These are phyloP conservation scores for Sclerotiophoma versabilis DNA, from an alignment of 2,329 filamentous ascomycete species.

Conservation along the genomic window DNA sequence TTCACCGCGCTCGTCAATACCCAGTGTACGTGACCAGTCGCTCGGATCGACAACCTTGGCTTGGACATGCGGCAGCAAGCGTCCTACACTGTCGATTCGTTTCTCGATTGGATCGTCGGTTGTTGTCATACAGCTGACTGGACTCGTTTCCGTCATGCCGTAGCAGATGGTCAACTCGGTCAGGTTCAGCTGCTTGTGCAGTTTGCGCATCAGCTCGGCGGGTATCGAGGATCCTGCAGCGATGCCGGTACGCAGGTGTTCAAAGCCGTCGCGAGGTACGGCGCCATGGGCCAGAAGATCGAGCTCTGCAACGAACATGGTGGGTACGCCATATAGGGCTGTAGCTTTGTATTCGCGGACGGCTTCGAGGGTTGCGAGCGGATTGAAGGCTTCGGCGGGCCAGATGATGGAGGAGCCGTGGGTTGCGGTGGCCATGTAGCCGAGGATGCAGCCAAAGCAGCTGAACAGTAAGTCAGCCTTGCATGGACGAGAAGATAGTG, in stretches of 20 bases:
- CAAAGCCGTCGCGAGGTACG: slow-evolving; percentile 59
- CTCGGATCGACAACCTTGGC: slow-evolving; percentile 77
- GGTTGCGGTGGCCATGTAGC: slow-evolving; percentile 95
- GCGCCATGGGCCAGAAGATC: slow-evolving; percentile 70
- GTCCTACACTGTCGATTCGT: slow-evolving; percentile 78
- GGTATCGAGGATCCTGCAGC: slow-evolving; percentile 88
- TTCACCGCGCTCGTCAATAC: slow-evolving; percentile 75
- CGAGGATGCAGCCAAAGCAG: slow-evolving; percentile 90
- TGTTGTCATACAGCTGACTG: slow-evolving; percentile 78
- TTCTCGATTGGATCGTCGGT: slow-evolving; percentile 77
- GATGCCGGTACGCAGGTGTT: slow-evolving; percentile 83
- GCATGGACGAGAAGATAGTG: background rate
- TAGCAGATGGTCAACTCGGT: slow-evolving; percentile 91
- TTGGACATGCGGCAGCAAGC: slow-evolving; percentile 80
- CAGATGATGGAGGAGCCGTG: slow-evolving; percentile 84
- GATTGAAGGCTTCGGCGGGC: slow-evolving; percentile 86
- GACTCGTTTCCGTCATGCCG: slow-evolving; percentile 91
- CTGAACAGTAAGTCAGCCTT: slow-evolving; percentile 26
- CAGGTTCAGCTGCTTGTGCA: slow-evolving; percentile 78
- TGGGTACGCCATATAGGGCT: slow-evolving; percentile 86
- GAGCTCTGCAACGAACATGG: slow-evolving; percentile 92
- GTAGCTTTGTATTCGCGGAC: slow-evolving; percentile 70
- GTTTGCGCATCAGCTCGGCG: slow-evolving; percentile 76
- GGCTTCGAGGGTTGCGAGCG: slow-evolving; percentile 70
- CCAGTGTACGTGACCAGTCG: slow-evolving; percentile 67